Percentiles rank a stretch among this genome's conserved stretches.
Evolutionary conservation across 2,329 filamentous ascomycete species (phyloP).

Genomic region (Ustilaginoidea virens): DNA sequence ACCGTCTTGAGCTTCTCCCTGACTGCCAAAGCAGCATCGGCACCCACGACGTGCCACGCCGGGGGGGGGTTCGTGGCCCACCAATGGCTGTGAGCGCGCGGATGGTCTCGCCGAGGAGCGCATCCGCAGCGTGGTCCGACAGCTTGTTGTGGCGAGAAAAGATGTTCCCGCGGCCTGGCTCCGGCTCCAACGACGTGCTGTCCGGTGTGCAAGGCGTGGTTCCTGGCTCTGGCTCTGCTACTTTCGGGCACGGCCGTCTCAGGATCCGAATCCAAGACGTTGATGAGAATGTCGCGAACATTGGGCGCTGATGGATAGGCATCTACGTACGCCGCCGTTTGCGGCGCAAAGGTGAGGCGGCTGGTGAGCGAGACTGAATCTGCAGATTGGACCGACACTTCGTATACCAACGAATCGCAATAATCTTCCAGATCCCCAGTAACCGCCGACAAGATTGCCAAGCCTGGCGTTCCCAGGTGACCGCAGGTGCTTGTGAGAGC

Average conservation of each 20-base stretch:
- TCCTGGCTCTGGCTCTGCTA: constrained; percentile 13
- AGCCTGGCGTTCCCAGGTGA: constrained; percentile 81
- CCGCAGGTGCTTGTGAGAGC: constrained; percentile 80
- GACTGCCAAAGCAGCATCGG: constrained; percentile 73
- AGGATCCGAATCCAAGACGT: constrained; percentile 62
- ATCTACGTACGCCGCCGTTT: constrained; percentile 39
- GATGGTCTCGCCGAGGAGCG: constrained; percentile 74
- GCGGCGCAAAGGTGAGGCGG: constrained; percentile 69
- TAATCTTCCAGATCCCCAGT: constrained; percentile 94
- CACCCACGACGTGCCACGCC: constrained; percentile 84
- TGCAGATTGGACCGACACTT: constrained; percentile 89
- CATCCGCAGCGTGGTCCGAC: constrained; percentile 50
- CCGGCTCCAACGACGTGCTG: constrained; percentile 17
- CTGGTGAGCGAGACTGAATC: constrained; percentile 76
- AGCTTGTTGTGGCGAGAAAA: constrained; percentile 61
- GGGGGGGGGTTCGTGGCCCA: constrained; percentile 89
- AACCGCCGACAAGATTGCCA: constrained; percentile 81
- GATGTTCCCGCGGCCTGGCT: constrained; percentile 25
- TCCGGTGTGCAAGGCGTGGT: constrained; percentile 16
- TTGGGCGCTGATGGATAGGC: constrained; percentile 48
- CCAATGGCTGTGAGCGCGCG: constrained; percentile 84
- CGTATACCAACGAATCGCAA: constrained; percentile 88
- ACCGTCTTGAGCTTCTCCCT: constrained; percentile 95
- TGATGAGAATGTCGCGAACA: constrained; percentile 67
- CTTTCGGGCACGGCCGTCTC: constrained; percentile 35